Base-by-base conservation (phyloP, 2,329 filamentous ascomycete genomes). In the Basipetospora chlamydospora region DNA sequence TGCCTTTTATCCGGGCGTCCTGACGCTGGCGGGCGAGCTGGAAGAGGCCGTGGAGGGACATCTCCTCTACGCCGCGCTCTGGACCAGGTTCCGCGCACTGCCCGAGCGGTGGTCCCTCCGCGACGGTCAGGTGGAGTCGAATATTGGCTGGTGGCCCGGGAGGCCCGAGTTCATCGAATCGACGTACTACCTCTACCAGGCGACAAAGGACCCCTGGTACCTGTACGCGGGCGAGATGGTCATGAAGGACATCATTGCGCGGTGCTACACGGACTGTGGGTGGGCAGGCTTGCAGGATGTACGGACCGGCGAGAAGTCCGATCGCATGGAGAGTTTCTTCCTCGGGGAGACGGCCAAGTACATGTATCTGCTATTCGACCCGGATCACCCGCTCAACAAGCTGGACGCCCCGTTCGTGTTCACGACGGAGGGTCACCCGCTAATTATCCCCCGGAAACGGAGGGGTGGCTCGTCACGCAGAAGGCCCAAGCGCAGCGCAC, bases 321-420 rank as follows among this genome's bases (percentile, higher is more conserved):
- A 98, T 53, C 80, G 90, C 23, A 96, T 96, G 90, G 90, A 98
- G 58, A 96, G 88, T 53, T 98, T 96, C 66, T 96, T 96, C 50
- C 67, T 98, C 1, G 88, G 90, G 11, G 90, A 98, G 58, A 98
- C 90, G 2, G 79, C 85, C 30, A 95, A 96, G 57, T 98, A 98
- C 55, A 65, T 98, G 43, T 96, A 92, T 54, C 63, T 98, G 38
- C 71, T 96, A 3, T 96, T 92, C 54, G 83, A 93, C 45, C 70
- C 77, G 4, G 69, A 77, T 11, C 90, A 96, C 57, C 85, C 87
- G 1, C 61, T 98, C 28, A 96, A 96, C 56, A 77, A 74, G 15
- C 61, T 92, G 26, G 90, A 96, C 55, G 77, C 78, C 0, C 76
- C 87, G 0, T 92, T 80, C 54, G 88, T 98, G 11, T 96, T 98